These are phyloP conservation scores for Firmiana major DNA, from an alignment of 345 rosid species.

Conservation along the genomic window DNA sequence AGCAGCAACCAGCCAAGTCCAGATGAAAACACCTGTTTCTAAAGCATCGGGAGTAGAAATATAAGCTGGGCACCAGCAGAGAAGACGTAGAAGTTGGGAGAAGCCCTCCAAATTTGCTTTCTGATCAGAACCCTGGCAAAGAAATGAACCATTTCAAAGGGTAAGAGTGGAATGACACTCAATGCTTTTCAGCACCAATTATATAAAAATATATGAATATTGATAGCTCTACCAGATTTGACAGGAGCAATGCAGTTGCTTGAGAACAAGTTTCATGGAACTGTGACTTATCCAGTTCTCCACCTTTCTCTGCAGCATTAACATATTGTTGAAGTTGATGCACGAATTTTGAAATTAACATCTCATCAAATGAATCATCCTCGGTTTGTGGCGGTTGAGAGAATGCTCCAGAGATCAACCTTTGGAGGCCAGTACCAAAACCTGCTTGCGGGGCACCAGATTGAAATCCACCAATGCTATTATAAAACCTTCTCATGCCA, in stretches of 20 bases:
- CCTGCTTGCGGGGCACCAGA: slow-evolving; percentile 52
- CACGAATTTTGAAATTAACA: slow-evolving; percentile 77
- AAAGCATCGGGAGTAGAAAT: slow-evolving; percentile 87
- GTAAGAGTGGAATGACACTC: slow-evolving; percentile 1
- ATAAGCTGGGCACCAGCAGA: slow-evolving; percentile 99
- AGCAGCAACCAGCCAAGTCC: slow-evolving; percentile 99
- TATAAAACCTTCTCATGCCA: slow-evolving; percentile 96
- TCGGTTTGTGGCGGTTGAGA: slow-evolving; percentile 64
- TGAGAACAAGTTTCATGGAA: slow-evolving; percentile 93
- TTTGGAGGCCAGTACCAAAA: slow-evolving; percentile 71
- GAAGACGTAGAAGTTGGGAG: slow-evolving; percentile 90
- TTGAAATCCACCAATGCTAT: slow-evolving; percentile 94
- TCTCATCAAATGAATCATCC: slow-evolving; percentile 85
- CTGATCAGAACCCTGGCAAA: slow-evolving; percentile 57
- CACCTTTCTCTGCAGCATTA: slow-evolving; percentile 80
- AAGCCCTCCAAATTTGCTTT: slow-evolving; percentile 85
- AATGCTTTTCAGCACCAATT: background rate
- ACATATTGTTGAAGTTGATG: slow-evolving; percentile 94
- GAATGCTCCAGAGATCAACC: slow-evolving; percentile 87
- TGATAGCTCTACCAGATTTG: slow-evolving; percentile 74
- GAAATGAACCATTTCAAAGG: slow-evolving; percentile 21
- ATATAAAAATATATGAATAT: background rate
- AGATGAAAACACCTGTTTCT: slow-evolving; percentile 95
- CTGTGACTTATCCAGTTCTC: slow-evolving; percentile 77
- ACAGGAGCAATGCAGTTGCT: slow-evolving; percentile 89